These are phyloP conservation scores for Plasmodium gonderi DNA, from an alignment of 169 alveolate genomes.

Conservation along the genomic window DNA sequence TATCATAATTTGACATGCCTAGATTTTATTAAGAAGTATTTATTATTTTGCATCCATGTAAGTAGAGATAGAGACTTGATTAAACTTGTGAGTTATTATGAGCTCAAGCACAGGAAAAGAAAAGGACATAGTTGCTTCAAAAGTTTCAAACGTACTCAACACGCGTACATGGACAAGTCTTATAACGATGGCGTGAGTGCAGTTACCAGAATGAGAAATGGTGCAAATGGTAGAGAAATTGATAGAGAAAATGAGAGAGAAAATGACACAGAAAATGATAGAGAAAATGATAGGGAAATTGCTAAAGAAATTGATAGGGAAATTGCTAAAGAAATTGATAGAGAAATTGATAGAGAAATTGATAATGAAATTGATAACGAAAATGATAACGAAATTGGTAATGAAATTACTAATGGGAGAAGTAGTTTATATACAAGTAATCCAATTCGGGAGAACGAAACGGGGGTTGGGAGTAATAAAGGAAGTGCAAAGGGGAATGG, in stretches of 20 bases:
- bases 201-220: no score
- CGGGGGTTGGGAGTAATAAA: background rate
- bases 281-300: no score
- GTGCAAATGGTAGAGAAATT: no score
- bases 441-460: background rate
- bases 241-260: no score
- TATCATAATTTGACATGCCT: conserved; percentile 27
- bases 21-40: conserved; percentile 41
- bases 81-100: conserved; percentile 20
- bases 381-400: no score
- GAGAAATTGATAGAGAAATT: no score
- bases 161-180: no score
- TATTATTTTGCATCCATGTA: conserved; percentile 27
- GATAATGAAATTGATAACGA: no score
- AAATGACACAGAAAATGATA: background rate
- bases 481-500: background rate
- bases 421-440: background rate
- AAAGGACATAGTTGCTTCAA: background rate
- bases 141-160: background rate
- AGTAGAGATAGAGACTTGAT: conserved; percentile 26
- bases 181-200: no score
- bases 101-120: background rate
- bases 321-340: no score
- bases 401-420: no score
- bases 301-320: no score